These are phyloP conservation scores for Peribolospora kevripleyi DNA, from an alignment of 768 basidiomycete species.

Conservation along the genomic window DNA sequence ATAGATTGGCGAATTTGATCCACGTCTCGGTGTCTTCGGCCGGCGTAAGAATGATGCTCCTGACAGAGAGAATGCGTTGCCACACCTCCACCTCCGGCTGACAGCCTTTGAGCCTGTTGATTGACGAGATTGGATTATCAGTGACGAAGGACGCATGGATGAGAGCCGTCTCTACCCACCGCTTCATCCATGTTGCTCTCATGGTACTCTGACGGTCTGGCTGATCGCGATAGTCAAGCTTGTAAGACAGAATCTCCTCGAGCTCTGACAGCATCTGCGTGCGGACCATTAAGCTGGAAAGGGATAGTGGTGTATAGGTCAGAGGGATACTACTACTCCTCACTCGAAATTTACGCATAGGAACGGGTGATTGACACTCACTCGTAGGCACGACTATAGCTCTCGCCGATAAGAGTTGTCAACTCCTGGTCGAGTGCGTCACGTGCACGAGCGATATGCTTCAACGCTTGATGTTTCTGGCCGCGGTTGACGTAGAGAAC, in stretches of 20 bases:
- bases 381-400: constrained; percentile 95
- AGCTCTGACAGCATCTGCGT: constrained; percentile 96
- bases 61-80: constrained; percentile 90
- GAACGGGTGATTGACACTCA: constrained; percentile 21
- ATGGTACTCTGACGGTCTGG: constrained; percentile 74
- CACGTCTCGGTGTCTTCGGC: constrained; percentile 91
- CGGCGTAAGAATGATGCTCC: constrained; percentile 74
- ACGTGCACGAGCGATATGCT: constrained; percentile 74
- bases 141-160: background rate
- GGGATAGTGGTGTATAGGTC: constrained; percentile 1
- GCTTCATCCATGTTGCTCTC: constrained; percentile 90
- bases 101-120: constrained; percentile 59
- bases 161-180: constrained; percentile 26
- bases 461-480: constrained; percentile 71
- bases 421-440: constrained; percentile 79
- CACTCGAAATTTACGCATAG: background rate
- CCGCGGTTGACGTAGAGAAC: constrained; percentile 90
- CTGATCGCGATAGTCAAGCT: constrained; percentile 55
- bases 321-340: background rate
- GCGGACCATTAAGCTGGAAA: constrained; percentile 62
- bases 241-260: constrained; percentile 90
- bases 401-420: constrained; percentile 74
- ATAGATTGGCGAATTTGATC: constrained; percentile 96
- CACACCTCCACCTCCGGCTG: constrained; percentile 97
- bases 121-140: background rate